These are phyloP conservation scores for Dittrichia graveolens DNA, from an alignment of 129 eudicot species.

Conservation along the genomic window DNA sequence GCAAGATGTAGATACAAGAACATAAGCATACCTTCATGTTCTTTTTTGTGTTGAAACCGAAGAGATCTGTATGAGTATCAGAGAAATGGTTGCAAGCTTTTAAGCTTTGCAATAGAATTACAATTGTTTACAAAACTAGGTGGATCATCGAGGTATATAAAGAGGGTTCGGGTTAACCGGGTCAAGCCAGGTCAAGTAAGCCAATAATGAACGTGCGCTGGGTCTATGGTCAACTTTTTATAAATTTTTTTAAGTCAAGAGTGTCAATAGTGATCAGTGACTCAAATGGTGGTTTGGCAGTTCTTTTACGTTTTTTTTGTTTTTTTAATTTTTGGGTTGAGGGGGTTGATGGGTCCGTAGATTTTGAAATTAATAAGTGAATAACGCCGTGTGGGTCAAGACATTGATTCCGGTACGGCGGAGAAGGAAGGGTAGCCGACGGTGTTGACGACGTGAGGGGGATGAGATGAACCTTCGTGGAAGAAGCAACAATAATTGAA, in stretches of 20 bases:
- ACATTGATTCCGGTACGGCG: constrained; percentile 21
- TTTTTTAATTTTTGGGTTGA: too few species aligned
- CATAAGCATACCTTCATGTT: constrained; percentile 36
- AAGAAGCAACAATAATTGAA: constrained; percentile 22
- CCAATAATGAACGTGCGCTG: constrained; percentile 1
- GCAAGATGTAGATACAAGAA: not conserved
- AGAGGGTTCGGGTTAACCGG: constrained; percentile 3
- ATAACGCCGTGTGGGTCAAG: not conserved
- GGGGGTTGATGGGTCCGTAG: too few species aligned
- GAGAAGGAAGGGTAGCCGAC: constrained; percentile 28
- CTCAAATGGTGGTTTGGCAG: too few species aligned
- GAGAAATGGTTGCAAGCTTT: constrained; percentile 20
- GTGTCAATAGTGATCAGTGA: not conserved
- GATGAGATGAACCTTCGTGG: constrained; percentile 25
- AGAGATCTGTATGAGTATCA: constrained; percentile 36
- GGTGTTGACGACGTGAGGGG: constrained; percentile 27
- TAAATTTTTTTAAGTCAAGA: constrained; percentile 18
- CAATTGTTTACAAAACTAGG: constrained; percentile 33
- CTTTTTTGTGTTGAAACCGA: constrained; percentile 8
- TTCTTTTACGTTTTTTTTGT: too few species aligned
- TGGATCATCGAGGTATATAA: constrained; percentile 29
- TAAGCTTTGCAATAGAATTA: constrained; percentile 17
- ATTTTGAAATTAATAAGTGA: not conserved
- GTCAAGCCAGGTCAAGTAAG: constrained; percentile 41
- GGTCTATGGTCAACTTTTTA: constrained; percentile 36